Conservation (phyloP, 139 green algal species). For the Nannochloris sp. region DNA sequence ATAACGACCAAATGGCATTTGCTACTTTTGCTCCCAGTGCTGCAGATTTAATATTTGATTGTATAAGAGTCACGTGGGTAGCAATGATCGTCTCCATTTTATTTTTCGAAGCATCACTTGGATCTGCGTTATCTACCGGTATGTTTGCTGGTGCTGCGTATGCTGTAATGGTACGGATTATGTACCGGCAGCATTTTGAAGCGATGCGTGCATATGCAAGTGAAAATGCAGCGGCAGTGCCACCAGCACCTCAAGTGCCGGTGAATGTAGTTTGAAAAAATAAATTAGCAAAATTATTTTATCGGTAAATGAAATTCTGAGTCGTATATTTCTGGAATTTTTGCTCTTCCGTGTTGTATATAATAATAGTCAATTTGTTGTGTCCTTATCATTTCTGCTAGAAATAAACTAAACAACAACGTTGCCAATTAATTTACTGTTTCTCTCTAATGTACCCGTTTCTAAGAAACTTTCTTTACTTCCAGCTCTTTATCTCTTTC, state of each 20-base stretch:
- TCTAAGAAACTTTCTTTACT: too few relatives aligned
- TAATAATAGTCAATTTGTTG: too few relatives aligned
- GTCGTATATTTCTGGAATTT: too few relatives aligned
- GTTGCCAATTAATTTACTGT: too few relatives aligned
- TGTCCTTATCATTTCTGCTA: too few relatives aligned
- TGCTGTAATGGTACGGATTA: constrained; percentile 40
- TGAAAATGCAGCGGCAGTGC: constrained; percentile 11
- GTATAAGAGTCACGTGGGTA: constrained; percentile 72
- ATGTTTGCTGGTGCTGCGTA: constrained; percentile 45
- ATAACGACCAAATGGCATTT: constrained; percentile 7
- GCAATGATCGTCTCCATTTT: constrained; percentile 46
- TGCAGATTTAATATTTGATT: constrained; percentile 76
- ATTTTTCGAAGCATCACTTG: constrained; percentile 51
- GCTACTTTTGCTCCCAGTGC: constrained; percentile 23
- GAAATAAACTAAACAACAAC: too few relatives aligned
- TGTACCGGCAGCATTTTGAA: constrained; percentile 42
- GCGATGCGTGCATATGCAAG: constrained; percentile 21
- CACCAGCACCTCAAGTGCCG: background rate
- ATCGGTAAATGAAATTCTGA: too few relatives aligned
- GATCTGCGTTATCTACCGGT: constrained; percentile 47
- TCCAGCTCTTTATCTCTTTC: too few relatives aligned
- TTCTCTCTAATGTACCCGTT: too few relatives aligned
- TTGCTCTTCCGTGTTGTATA: too few relatives aligned
- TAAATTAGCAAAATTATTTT: too few relatives aligned
- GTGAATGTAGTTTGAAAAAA: too few relatives aligned